A percentile compares a stretch with the other conserved stretches of the same genome.
phyloP scores from a whole-genome alignment of 139 green algal genomes.

The Tetratostichococcus sp. region DNA sequence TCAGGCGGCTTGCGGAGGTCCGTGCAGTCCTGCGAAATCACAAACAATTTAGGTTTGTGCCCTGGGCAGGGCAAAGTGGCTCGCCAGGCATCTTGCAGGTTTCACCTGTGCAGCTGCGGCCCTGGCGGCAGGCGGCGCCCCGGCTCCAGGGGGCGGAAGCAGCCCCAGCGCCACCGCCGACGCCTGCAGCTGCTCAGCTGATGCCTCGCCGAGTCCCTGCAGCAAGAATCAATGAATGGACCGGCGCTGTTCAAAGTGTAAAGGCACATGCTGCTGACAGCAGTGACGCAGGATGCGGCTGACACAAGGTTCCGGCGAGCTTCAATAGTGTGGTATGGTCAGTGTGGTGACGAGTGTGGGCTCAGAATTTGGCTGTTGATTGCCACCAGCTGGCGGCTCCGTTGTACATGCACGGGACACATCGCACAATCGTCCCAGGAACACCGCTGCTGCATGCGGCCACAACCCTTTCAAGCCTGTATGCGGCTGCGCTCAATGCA shows the following conservation, averaged over 20 bases:
- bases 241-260: background rate
- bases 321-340: background rate
- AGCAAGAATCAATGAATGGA: background rate
- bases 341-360: background rate
- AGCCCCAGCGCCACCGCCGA: background rate
- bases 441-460: too few species aligned
- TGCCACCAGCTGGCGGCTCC: background rate
- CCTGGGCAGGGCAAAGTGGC: too few species aligned
- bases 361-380: background rate
- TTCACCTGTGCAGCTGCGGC: too few species aligned
- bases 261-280: background rate
- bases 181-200: background rate
- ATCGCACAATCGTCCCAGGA: too few species aligned
- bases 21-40: background rate
- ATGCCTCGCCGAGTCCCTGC: background rate
- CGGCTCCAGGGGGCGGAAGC: background rate
- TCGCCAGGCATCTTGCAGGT: background rate
- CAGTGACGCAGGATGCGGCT: background rate
- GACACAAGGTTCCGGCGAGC: background rate
- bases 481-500: background rate
- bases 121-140: too few species aligned
- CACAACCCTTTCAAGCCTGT: too few species aligned
- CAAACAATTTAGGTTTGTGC: background rate
- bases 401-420: too few species aligned
- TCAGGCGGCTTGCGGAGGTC: too few species aligned